Percentiles rank a stretch among this genome's conserved stretches.
These are phyloP conservation scores for Laguncularia racemosa DNA, from an alignment of 345 rosid species.

Conservation along the genomic window DNA sequence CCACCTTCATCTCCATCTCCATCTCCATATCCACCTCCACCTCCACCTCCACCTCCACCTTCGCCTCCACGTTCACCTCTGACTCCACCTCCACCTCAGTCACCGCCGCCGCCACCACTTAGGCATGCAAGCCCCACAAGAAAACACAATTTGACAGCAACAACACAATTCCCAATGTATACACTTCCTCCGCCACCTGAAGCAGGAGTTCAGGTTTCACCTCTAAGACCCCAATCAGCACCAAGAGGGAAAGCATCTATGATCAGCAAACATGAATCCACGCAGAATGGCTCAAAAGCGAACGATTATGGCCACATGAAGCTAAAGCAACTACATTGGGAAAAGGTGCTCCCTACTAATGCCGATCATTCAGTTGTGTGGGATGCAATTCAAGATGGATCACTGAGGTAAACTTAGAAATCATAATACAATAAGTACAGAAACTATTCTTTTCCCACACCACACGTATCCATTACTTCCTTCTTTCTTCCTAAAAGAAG, in stretches of 20 bases:
- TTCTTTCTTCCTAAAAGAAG: conserved; percentile 2
- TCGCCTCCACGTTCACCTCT: conserved; percentile 5
- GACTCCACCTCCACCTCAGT: background rate
- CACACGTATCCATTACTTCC: background rate
- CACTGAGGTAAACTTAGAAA: conserved; percentile 29
- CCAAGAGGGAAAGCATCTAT: conserved; percentile 21
- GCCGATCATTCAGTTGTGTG: conserved; percentile 61
- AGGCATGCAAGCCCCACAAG: background rate
- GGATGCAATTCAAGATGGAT: conserved; percentile 56
- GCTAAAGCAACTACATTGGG: conserved; percentile 61
- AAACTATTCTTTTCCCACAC: background rate
- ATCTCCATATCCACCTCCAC: background rate
- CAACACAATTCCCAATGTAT: conserved; percentile 1
- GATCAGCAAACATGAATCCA: conserved; percentile 16
- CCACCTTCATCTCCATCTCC: conserved; percentile 4
- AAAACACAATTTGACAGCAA: background rate
- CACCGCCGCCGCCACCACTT: conserved; percentile 7
- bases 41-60: conserved; percentile 7
- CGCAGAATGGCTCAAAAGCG: conserved; percentile 18
- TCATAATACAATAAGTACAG: no score
- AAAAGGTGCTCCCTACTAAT: conserved; percentile 38
- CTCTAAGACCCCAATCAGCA: conserved; percentile 23
- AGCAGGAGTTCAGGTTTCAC: conserved; percentile 11
- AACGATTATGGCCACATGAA: conserved; percentile 25
- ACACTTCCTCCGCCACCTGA: conserved; percentile 17